Conservation (phyloP, 23 red algal species). For the Pyropia haitanensis region DNA sequence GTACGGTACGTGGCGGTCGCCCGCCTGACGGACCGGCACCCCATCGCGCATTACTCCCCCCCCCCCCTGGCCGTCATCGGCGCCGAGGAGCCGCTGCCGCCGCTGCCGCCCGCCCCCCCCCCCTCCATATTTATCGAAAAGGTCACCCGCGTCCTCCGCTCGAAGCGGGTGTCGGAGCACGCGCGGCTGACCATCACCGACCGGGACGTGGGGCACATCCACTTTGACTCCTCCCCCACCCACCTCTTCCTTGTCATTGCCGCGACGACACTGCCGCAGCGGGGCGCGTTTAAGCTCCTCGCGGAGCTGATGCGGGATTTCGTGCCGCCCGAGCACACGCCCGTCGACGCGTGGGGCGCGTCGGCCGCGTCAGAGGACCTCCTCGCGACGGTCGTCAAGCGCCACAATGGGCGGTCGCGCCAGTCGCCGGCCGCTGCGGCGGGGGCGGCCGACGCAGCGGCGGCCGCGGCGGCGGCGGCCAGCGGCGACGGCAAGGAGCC, state of each 20-base stretch:
- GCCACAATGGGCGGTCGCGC: no score
- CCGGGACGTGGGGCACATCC: constrained; percentile 66
- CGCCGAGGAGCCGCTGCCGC: constrained; percentile 8
- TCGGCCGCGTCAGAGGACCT: no score
- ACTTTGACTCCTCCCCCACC: constrained; percentile 68
- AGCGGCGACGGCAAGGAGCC: no score
- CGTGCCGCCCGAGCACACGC: not conserved
- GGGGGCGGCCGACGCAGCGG: no score
- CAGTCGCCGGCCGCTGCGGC: no score
- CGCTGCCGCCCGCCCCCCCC: no score
- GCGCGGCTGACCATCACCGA: constrained; percentile 79
- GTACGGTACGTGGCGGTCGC: constrained; percentile 69
- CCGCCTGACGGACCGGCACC: constrained; percentile 43
- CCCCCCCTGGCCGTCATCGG: not conserved
- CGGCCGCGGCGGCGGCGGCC: no score
- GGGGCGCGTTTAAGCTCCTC: constrained; percentile 75
- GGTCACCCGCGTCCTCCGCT: constrained; percentile 45
- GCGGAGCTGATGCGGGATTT: constrained; percentile 60
- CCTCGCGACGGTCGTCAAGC: no score
- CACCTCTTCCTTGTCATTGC: constrained; percentile 62
- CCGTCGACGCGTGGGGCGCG: no score
- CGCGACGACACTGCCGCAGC: constrained; percentile 53
- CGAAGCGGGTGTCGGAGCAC: constrained; percentile 56
- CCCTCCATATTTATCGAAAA: constrained; percentile 54
- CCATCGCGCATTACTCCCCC: constrained; percentile 42